A percentile compares a stretch with the other conserved stretches of the same genome.
Evolutionary conservation across 257 asterid genomes (phyloP).

Genomic region (Gentiana dahurica): DNA sequence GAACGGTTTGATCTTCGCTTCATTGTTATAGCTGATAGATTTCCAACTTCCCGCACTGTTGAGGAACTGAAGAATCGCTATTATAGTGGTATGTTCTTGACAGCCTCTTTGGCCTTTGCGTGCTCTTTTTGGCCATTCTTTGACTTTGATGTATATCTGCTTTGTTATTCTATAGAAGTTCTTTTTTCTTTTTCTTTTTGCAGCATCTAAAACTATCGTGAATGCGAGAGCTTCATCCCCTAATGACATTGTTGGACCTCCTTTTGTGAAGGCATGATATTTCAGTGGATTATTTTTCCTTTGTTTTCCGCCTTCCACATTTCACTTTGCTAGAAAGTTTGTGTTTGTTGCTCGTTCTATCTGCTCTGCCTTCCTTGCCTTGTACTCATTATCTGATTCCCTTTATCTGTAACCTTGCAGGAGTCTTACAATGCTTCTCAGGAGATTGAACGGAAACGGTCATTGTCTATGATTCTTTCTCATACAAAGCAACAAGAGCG

Average conservation of each 20-base stretch:
- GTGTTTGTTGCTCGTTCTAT: too few species aligned
- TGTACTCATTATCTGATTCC: not conserved
- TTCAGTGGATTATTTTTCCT: not conserved
- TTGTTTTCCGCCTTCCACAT: not conserved
- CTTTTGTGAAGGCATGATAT: constrained; percentile 59
- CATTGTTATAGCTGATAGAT: constrained; percentile 76
- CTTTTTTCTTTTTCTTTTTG: constrained; percentile 1
- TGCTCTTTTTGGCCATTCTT: constrained; percentile 1
- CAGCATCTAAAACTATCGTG: constrained; percentile 65
- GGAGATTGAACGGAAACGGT: constrained; percentile 83
- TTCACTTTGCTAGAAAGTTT: too few species aligned
- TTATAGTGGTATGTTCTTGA: constrained; percentile 50
- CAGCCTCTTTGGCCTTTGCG: not conserved
- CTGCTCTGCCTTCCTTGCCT: not conserved
- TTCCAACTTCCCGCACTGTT: constrained; percentile 65
- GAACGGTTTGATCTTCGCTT: constrained; percentile 93
- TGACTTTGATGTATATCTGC: not conserved
- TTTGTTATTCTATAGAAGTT: constrained; percentile 8
- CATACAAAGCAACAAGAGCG: constrained; percentile 93
- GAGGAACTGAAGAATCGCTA: constrained; percentile 92
- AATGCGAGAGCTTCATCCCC: constrained; percentile 69
- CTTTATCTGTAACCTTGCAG: constrained; percentile 25
- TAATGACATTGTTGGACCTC: constrained; percentile 53
- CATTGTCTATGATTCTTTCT: constrained; percentile 79
- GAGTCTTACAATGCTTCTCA: constrained; percentile 67